Base-by-base conservation (phyloP, 2,329 filamentous ascomycete genomes). In the Stagonosporopsis tanaceti region DNA sequence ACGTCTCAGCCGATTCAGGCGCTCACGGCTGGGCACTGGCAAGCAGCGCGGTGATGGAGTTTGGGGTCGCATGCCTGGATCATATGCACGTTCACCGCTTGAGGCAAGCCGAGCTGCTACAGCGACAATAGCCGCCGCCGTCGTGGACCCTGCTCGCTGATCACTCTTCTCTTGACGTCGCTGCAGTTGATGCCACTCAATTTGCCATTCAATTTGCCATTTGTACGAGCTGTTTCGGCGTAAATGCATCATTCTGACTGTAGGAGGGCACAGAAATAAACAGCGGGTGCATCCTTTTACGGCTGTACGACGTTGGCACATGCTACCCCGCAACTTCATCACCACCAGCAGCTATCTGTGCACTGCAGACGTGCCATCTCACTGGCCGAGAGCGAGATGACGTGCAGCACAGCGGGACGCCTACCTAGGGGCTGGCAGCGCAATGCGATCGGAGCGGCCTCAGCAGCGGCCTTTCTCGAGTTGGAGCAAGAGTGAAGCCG, bases 241-340 rank as follows among this genome's bases (percentile, higher is more conserved):
- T 11, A 25, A 25, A 14, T 14, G 7, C 7, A 25, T 17, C 25
- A 32, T 7, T 20, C 2, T 15, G 14, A 39, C 17, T 40, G 7
- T 15, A 14, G 37, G 3, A 32, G 14, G 28, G 37, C 32, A 45
- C 20, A 11, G 17, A 12, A 30, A 14, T 24, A 15, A 27, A 32
- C n/a, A 46, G 41, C 37, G 48, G 37, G 53, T 48, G 35, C 41
- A 38, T 51, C 39, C 39, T 30, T 50, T 34, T 24, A 50, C 53
- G 42, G 40, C 46, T 41, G 61, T 64, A 53, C 53, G 47, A 62
- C 60, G 39, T 52, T 28, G n/a, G 45, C 38, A 53, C 11, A 51
- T 52, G 51, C 52, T 66, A 67, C 66, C 66, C 65, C 65, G 64
- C 66, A 69, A 58, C 57, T 39, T 50, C 52, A 44, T 44, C 47